A percentile compares a stretch with the other conserved stretches of the same genome.
Evolutionary conservation across 495 filamentous ascomycete species (phyloP).

Genomic region (Xylaria nigripes): DNA sequence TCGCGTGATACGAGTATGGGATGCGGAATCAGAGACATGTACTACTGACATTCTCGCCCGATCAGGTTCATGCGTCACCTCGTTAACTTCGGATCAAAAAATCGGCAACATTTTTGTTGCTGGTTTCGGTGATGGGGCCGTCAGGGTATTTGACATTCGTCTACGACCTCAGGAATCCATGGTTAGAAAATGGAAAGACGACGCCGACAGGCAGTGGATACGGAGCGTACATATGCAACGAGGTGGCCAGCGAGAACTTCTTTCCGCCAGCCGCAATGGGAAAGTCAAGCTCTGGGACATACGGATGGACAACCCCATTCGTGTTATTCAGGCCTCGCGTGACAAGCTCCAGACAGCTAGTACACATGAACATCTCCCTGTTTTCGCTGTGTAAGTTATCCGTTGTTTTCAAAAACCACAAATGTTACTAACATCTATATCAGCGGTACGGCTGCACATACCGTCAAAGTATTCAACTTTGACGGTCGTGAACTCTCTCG

Average conservation of each 20-base stretch:
- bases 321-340: slow-evolving; percentile 64
- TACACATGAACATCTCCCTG: slow-evolving; percentile 93
- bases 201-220: slow-evolving; percentile 78
- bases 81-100: slow-evolving; percentile 92
- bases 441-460: slow-evolving; percentile 80
- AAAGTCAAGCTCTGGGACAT: slow-evolving; percentile 97
- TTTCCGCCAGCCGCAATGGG: slow-evolving; percentile 79
- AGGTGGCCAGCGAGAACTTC: slow-evolving; percentile 80
- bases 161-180: slow-evolving; percentile 71
- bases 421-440: slow-evolving; percentile 21
- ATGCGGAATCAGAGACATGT: slow-evolving; percentile 87
- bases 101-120: slow-evolving; percentile 93
- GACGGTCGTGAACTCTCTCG: slow-evolving; percentile 67
- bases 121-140: slow-evolving; percentile 93
- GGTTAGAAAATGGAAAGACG: slow-evolving; percentile 91
- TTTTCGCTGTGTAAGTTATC: slow-evolving; percentile 81
- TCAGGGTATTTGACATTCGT: slow-evolving; percentile 89
- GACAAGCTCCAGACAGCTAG: slow-evolving; percentile 76
- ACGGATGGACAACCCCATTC: slow-evolving; percentile 65
- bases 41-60: slow-evolving; percentile 90
- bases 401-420: neutral
- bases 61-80: slow-evolving; percentile 91
- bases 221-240: slow-evolving; percentile 95
- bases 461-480: slow-evolving; percentile 86
- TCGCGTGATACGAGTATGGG: slow-evolving; percentile 92